Percentiles rank a stretch among this genome's conserved stretches.
These are phyloP conservation scores for Penicillium polonicum DNA, from an alignment of 2,329 filamentous ascomycete species.

Conservation along the genomic window DNA sequence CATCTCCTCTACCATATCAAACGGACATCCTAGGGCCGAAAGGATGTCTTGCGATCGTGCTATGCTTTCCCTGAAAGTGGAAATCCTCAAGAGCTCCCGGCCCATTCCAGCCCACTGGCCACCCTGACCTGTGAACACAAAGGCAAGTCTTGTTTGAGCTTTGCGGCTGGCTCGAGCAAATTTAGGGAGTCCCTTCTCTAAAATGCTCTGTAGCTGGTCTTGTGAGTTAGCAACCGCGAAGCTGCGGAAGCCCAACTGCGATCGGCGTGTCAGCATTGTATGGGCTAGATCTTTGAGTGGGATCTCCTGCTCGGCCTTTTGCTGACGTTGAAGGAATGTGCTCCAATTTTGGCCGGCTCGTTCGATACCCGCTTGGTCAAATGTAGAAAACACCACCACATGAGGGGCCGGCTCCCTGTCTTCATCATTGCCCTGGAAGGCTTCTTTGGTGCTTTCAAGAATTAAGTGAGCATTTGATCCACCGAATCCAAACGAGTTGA, in stretches of 20 bases:
- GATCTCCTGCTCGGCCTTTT: constrained; percentile 6
- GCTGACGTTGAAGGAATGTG: constrained; percentile 10
- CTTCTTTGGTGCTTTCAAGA: constrained; percentile 21
- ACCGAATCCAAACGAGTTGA: constrained; percentile 33
- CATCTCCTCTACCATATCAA: constrained; percentile 31
- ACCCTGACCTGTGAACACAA: constrained; percentile 47
- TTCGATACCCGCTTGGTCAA: constrained; percentile 21
- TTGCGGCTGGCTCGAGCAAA: constrained; percentile 18
- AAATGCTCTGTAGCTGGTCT: constrained; percentile 9
- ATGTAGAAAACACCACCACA: constrained; percentile 20
- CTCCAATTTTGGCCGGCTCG: constrained; percentile 15
- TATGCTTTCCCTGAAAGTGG: constrained; percentile 17
- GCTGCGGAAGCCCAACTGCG: constrained; percentile 20
- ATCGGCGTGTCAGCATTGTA: constrained; percentile 20
- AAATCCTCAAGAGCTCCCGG: constrained; percentile 33
- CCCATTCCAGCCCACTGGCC: constrained; percentile 47
- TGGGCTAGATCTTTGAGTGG: constrained; percentile 13
- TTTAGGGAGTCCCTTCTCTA: constrained; percentile 12
- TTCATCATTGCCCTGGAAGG: constrained; percentile 6
- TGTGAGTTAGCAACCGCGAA: constrained; percentile 20
- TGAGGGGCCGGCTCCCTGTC: constrained; percentile 12
- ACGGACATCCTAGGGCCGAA: constrained; percentile 19
- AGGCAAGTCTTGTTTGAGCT: constrained; percentile 18
- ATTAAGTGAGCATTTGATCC: constrained; percentile 29
- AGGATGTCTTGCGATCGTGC: constrained; percentile 8